Conservation (phyloP, 345 rosid genomes). For the Nasturtium officinale region DNA sequence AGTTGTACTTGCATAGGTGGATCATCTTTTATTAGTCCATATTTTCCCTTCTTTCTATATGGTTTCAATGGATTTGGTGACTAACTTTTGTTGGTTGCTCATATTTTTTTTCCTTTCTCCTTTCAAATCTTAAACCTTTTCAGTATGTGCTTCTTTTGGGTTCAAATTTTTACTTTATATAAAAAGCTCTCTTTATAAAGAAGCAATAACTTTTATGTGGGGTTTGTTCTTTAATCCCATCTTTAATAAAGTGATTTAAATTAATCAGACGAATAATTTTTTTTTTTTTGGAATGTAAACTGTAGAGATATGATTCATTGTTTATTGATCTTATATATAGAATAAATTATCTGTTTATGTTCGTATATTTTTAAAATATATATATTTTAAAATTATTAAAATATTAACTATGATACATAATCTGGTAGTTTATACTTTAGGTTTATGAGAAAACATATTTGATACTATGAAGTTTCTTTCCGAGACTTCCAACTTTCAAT, state of each 20-base stretch:
- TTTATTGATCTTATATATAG: slow-evolving; percentile 40
- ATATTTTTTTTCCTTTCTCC: slow-evolving; percentile 20
- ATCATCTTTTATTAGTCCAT: slow-evolving; percentile 30
- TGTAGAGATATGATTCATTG: slow-evolving; percentile 32
- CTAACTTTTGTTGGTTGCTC: slow-evolving; percentile 43
- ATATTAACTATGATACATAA: not conserved
- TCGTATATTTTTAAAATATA: not conserved
- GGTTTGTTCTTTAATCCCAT: slow-evolving; percentile 41
- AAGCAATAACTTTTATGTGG: slow-evolving; percentile 46
- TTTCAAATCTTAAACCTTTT: slow-evolving; percentile 38
- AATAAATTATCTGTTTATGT: slow-evolving; percentile 38
- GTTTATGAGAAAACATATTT: not conserved
- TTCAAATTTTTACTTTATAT: slow-evolving; percentile 33
- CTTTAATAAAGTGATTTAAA: slow-evolving; percentile 53
- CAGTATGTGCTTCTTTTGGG: slow-evolving; percentile 37
- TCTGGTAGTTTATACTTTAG: not conserved
- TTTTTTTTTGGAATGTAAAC: slow-evolving; percentile 8
- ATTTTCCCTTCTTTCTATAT: slow-evolving; percentile 33
- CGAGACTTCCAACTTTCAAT: slow-evolving; percentile 9
- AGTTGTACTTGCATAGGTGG: slow-evolving; percentile 35
- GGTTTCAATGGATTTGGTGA: slow-evolving; percentile 50
- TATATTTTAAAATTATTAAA: not conserved
- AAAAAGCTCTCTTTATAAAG: slow-evolving; percentile 27
- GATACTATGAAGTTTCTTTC: slow-evolving; percentile 17
- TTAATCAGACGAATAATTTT: slow-evolving; percentile 30